Conservation (phyloP, 78 protist genomes). For the Anaeramoeba flamelloides region DNA sequence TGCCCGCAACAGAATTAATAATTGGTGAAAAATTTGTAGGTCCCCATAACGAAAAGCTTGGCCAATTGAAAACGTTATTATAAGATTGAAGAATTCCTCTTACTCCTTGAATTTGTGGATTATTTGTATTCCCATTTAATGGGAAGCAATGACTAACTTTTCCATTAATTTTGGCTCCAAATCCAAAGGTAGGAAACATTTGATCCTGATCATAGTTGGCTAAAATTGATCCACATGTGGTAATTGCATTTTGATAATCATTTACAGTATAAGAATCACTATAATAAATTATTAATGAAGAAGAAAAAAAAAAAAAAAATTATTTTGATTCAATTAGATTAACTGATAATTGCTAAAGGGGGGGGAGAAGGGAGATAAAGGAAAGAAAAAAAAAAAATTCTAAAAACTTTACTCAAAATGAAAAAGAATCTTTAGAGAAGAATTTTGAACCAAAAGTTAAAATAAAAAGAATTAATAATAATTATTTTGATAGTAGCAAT, state of each 20-base stretch:
- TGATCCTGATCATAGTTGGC: conserved; percentile 40
- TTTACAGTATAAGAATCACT: too few species aligned
- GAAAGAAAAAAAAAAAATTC: too few species aligned
- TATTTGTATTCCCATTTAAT: conserved; percentile 4
- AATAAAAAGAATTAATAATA: too few species aligned
- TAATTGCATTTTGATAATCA: conserved; percentile 11
- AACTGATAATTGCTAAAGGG: too few species aligned
- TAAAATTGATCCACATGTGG: conserved; percentile 31
- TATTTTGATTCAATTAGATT: too few species aligned
- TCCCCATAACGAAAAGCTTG: background rate
- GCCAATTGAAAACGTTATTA: background rate
- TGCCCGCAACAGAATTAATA: background rate
- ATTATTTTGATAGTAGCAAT: too few species aligned
- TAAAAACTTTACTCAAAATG: too few species aligned
- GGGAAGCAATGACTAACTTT: conserved; percentile 39
- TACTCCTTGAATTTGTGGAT: conserved; percentile 1
- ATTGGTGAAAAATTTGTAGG: conserved; percentile 18
- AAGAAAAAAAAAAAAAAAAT: too few species aligned
- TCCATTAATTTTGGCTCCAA: conserved; percentile 39
- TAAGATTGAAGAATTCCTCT: conserved; percentile 8
- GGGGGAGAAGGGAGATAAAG: too few species aligned
- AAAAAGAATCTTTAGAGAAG: too few species aligned
- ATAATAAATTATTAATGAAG: too few species aligned
- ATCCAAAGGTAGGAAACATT: conserved; percentile 49
- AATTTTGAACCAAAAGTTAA: too few species aligned